These are phyloP conservation scores for Daedaleopsis sinensis DNA, from an alignment of 768 basidiomycete genomes.

Conservation along the genomic window DNA sequence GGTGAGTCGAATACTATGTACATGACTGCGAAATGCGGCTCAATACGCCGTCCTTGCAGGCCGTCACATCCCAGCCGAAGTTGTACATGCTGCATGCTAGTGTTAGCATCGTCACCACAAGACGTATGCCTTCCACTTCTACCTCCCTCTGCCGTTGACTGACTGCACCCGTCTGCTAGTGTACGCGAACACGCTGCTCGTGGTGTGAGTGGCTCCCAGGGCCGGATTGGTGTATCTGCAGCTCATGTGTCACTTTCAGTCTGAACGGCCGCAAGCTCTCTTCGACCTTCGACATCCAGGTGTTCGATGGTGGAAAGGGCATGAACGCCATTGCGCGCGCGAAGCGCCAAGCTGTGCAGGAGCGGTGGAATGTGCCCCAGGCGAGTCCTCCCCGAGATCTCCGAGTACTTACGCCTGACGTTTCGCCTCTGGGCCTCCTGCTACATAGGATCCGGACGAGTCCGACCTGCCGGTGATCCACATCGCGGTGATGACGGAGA, in stretches of 20 bases:
- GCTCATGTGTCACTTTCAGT: not conserved
- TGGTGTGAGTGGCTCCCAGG: not conserved
- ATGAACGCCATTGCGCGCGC: slow-evolving; percentile 2
- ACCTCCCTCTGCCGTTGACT: not conserved
- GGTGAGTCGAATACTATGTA: not conserved
- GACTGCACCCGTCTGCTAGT: not conserved
- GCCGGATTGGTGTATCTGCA: no score
- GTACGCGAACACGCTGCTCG: not conserved
- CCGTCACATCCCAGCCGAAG: not conserved
- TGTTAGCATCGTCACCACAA: not conserved
- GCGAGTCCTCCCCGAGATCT: not conserved
- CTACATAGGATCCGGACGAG: not conserved
- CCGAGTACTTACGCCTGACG: not conserved
- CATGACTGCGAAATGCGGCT: no score
- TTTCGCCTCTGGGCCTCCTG: not conserved
- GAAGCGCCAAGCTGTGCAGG: not conserved
- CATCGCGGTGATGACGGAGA: not conserved
- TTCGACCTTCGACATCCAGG: not conserved
- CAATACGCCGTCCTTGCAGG: no score
- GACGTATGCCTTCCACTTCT: not conserved
- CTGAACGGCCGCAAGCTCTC: not conserved
- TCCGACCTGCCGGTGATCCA: not conserved
- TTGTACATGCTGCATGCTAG: not conserved
- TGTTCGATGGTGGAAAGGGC: not conserved
- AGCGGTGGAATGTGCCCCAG: slow-evolving; percentile 2